Base-by-base conservation (phyloP, 352 stramenopile genomes). In the Globisporangium uncinulatum region DNA sequence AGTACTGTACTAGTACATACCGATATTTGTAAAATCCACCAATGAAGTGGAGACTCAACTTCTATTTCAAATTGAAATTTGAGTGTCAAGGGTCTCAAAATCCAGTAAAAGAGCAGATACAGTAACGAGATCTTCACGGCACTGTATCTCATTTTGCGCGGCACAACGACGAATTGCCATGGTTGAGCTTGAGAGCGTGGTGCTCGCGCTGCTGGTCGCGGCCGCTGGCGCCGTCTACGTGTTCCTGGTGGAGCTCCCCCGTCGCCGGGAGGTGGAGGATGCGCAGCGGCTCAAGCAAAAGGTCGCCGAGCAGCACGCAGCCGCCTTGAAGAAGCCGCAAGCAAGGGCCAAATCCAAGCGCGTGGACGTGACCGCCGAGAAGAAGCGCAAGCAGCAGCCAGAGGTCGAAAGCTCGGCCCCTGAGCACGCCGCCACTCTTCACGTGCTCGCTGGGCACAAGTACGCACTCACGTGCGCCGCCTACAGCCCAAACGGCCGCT, bases 401-500 rank as follows among this genome's bases (percentile, higher is more conserved):
- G 56, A 56, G 29, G 20, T 13, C 21, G 48, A 61, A 0, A 17
- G 53, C 10, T 55, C 68, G 4, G 52, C 21, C 6, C 46, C 39
- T 4, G 79, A 85, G 32, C 76, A 91, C 54, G 34, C 60, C 0
- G 63, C 59, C 34, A 54, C 85, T 3, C 14, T 77, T 19, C 71
- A 86, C 41, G 63, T 79, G 39, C 62, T 93, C 42, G 84, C 77
- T 54, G 80, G 80, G 17, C 83, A 93, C 62, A 93, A 88, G 65
- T 89, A 80, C 42, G 63, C 59, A 21, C 51, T 91, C 59, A 90
- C 80, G 14, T 71, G 78, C 9, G 76, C 63, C 0, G 78, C 76
- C 0, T 93, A 88, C 63, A 89, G 78, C 51, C 83, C 83, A 13
- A 93, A 93, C 46, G 79, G 75, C 32, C 75, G 79, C n/a, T 89